Evolutionary conservation across 805 yeast genomes (phyloP).

Genomic region (Candida railenensis): DNA sequence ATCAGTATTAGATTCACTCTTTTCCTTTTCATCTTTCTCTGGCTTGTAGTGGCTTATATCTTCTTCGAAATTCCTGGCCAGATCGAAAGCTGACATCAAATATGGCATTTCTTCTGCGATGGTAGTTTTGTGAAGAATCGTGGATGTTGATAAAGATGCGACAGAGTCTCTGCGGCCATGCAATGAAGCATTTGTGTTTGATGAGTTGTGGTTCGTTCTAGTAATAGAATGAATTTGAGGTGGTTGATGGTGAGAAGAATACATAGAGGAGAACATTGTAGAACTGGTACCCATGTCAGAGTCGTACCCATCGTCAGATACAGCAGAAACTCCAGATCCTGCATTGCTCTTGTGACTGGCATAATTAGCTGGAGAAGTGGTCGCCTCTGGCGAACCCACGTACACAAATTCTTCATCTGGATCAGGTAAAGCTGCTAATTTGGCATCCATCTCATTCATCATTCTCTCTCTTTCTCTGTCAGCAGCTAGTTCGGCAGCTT

Average conservation of each 20-base stretch:
- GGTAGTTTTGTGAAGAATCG: conserved; percentile 49
- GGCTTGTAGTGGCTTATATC: conserved; percentile 34
- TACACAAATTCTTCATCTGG: conserved; percentile 1
- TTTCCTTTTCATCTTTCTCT: conserved; percentile 8
- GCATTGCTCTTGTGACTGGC: not conserved
- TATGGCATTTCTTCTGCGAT: conserved; percentile 65
- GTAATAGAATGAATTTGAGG: conserved; percentile 44
- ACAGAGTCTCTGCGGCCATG: conserved; percentile 23
- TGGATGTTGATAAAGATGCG: conserved; percentile 30
- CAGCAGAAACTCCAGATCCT: conserved; percentile 8
- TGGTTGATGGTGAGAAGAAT: conserved; percentile 20
- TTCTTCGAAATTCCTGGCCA: conserved; percentile 57
- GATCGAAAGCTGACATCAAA: conserved; percentile 63
- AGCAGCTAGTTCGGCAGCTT: conserved; percentile 10
- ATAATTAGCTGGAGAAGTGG: not conserved
- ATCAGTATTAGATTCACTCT: conserved; percentile 8
- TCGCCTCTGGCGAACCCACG: not conserved
- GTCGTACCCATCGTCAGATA: conserved; percentile 22
- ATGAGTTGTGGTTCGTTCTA: conserved; percentile 7
- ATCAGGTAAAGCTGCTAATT: not conserved
- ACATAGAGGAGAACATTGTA: conserved; percentile 20
- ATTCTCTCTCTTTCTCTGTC: conserved; percentile 2
- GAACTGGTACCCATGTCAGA: conserved; percentile 22
- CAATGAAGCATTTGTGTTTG: not conserved
- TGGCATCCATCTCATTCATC: not conserved